Percentiles rank a stretch among this genome's conserved stretches.
Evolutionary conservation across 805 yeast genomes (phyloP).

Genomic region (Candida loeiensis): DNA sequence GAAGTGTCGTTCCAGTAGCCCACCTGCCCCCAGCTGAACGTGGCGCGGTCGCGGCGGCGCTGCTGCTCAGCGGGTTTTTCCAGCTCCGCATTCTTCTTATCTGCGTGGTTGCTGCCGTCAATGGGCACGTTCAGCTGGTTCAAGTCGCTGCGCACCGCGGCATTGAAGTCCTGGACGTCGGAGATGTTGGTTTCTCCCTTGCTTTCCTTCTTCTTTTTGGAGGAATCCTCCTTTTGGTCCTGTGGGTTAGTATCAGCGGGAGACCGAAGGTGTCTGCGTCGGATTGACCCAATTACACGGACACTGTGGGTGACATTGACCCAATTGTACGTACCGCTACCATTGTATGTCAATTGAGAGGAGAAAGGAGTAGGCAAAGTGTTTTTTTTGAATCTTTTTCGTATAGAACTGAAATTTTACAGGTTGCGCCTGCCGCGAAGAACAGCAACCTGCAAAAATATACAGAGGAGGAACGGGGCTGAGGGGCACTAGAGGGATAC

Average conservation of each 20-base stretch:
- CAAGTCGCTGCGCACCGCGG: slow-evolving; percentile 6
- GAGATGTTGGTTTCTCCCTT: slow-evolving; percentile 4
- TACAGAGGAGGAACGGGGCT: too few relatives aligned
- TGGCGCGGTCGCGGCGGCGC: slow-evolving; percentile 15
- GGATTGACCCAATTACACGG: background rate
- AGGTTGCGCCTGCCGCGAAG: background rate
- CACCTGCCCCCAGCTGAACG: slow-evolving; percentile 40
- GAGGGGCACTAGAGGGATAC: too few relatives aligned
- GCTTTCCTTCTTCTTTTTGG: background rate
- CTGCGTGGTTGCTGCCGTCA: slow-evolving; percentile 5
- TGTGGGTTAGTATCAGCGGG: background rate
- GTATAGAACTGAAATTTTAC: background rate
- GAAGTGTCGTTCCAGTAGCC: slow-evolving; percentile 34
- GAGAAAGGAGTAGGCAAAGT: background rate
- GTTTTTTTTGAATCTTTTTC: background rate
- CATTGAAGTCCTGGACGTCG: slow-evolving; percentile 14
- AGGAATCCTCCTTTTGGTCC: background rate
- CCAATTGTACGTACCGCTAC: background rate
- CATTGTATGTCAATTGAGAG: background rate
- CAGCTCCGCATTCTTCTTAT: background rate
- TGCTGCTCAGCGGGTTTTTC: background rate
- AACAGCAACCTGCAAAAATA: background rate
- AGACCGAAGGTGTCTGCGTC: background rate
- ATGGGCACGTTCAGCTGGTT: slow-evolving; percentile 2
- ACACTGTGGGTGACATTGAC: too few relatives aligned